These are phyloP conservation scores for Tanozyma kutaoensis DNA, from an alignment of 805 yeast species.

Conservation along the genomic window DNA sequence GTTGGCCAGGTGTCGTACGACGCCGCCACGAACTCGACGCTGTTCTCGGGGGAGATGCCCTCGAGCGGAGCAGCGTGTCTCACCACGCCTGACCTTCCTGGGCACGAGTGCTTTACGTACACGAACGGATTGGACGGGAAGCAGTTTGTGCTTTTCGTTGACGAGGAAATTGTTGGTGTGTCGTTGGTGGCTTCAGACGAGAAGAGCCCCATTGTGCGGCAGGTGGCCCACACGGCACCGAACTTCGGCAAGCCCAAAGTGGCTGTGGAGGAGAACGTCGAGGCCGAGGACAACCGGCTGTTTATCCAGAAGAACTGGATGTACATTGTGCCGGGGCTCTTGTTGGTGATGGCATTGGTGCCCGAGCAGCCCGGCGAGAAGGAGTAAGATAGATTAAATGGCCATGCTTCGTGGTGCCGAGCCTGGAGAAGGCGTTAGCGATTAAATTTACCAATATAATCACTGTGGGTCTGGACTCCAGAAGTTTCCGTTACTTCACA, in stretches of 20 bases:
- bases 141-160: slow-evolving; percentile 3
- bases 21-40: slow-evolving; percentile 1
- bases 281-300: slow-evolving; percentile 18
- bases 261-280: slow-evolving; percentile 8
- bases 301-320: slow-evolving; percentile 53
- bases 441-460: neutral
- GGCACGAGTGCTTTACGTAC: slow-evolving; percentile 19
- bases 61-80: slow-evolving; percentile 10
- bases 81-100: slow-evolving; percentile 17
- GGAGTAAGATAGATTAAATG: neutral
- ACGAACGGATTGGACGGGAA: slow-evolving; percentile 2
- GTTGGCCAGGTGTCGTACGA: slow-evolving; percentile 9
- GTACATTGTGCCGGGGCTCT: slow-evolving; percentile 37
- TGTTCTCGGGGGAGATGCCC: slow-evolving; percentile 2
- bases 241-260: slow-evolving; percentile 1
- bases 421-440: neutral
- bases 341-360: slow-evolving; percentile 20
- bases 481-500: neutral
- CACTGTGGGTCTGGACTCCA: neutral
- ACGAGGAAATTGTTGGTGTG: slow-evolving; percentile 1
- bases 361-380: slow-evolving; percentile 8
- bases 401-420: neutral
- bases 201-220: slow-evolving; percentile 5
- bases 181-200: slow-evolving; percentile 2
- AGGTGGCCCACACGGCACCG: slow-evolving; percentile 12